A percentile compares a stretch with the other conserved stretches of the same genome.
phyloP scores from a whole-genome alignment of 306 rosid genomes.

The Inga laurina region DNA sequence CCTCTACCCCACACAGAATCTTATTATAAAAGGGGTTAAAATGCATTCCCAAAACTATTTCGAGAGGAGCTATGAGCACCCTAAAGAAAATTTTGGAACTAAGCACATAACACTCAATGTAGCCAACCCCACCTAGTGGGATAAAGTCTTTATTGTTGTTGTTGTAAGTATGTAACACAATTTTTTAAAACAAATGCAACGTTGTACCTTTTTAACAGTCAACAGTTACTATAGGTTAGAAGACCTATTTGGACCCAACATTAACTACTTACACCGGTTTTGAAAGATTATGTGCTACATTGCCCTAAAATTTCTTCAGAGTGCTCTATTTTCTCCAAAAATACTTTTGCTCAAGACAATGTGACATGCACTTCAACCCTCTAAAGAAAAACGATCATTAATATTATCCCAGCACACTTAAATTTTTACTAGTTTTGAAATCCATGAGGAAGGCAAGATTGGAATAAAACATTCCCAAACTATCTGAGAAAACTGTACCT shows the following conservation, averaged over 20 bases:
- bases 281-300: not conserved
- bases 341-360: not conserved
- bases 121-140: no score
- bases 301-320: not conserved
- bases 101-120: not conserved
- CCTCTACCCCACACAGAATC: not conserved
- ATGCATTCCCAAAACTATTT: not conserved
- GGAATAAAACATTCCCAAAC: not conserved
- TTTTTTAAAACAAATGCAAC: not conserved
- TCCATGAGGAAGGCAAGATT: constrained; percentile 5
- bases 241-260: not conserved
- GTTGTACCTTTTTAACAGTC: not conserved
- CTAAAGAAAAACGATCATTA: not conserved
- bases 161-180: not conserved
- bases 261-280: not conserved
- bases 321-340: not conserved
- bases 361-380: not conserved
- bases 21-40: not conserved
- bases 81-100: not conserved
- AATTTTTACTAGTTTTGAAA: not conserved
- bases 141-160: no score
- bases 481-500: constrained; percentile 7
- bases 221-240: not conserved
- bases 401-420: not conserved
- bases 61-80: not conserved